Base-by-base conservation (phyloP, 1,284 basidiomycete species). In the Pseudozyma thailandica region DNA sequence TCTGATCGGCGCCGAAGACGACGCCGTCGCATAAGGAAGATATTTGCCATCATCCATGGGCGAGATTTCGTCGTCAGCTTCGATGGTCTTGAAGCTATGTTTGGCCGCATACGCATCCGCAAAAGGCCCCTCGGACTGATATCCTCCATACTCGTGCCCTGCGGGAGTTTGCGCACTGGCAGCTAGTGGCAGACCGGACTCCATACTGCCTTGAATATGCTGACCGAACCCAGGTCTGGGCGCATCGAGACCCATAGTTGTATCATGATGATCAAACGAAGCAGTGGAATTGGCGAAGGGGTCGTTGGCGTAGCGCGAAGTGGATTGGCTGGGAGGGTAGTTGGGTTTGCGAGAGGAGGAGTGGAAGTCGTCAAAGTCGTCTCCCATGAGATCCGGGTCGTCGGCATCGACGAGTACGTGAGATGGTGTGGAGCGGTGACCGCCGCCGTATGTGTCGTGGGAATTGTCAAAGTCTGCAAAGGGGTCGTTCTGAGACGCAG, bases 361-460 rank as follows among this genome's bases (percentile, higher is more conserved):
- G 42, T 35, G 28, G 35, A 50, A 54, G 21, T 50, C 28, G 26
- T 37, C 66, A 51, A 62, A 70, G 44, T 74, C 58, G 30, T 70
- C 80, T 28, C 76, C 80, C 43, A 81, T 69, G 27, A 81, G 59
- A 50, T 82, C 80, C 0, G 75, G 58, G 28, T 81, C 79, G 26
- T 78, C 75, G 2, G 76, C 71, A 45, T 78, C 78, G 38, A 78
- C 72, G 15, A 82, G 71, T 1, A 82, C 77, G 46, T 82, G 81
- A 6, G 71, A 64, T 7, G 71, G 39, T 20, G 43, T 38, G 15
- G 37, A 25, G 38, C 18, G 25, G 13, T 43, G 48, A 21, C 37
- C 31, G 23, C 60, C 42, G 37, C 56, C 68, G 13, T 72, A 53
- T 16, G 60, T 46, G n/a, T 75, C 71, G 18, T 57, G 48, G 12